These are phyloP conservation scores for Venturia nashicola DNA, from an alignment of 2,329 filamentous ascomycete species.

Conservation along the genomic window DNA sequence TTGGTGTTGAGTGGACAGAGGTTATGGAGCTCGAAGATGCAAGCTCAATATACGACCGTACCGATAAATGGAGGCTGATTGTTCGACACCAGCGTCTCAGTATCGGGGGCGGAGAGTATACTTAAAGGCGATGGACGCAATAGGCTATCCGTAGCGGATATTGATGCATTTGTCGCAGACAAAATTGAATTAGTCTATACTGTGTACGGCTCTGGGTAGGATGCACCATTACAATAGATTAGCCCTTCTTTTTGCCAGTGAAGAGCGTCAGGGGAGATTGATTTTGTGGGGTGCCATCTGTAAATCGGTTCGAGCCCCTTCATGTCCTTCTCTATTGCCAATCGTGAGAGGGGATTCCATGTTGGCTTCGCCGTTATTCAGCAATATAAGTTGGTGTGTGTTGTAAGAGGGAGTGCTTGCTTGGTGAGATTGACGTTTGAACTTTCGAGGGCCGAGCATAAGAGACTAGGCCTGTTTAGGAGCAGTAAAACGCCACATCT, in stretches of 20 bases:
- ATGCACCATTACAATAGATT: not conserved
- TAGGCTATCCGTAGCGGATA: not conserved
- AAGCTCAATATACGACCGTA: not conserved
- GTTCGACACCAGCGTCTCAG: not conserved
- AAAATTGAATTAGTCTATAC: not conserved
- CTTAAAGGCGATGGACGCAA: constrained; percentile 2
- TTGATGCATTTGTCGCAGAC: constrained; percentile 3
- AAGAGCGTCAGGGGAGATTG: not conserved
- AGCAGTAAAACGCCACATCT: not conserved
- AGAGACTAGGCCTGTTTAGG: not conserved
- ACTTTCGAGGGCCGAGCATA: not conserved
- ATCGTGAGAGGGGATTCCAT: not conserved
- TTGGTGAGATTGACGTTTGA: not conserved
- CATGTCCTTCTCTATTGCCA: not conserved
- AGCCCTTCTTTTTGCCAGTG: not conserved
- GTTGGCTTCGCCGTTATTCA: not conserved
- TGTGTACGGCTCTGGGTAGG: not conserved
- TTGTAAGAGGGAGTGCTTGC: not conserved
- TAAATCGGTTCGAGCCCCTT: not conserved
- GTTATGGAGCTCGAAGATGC: not conserved
- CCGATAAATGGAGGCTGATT: not conserved
- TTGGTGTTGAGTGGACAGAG: not conserved
- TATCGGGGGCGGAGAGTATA: not conserved
- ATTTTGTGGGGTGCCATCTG: not conserved
- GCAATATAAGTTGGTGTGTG: constrained; percentile 1